Evolutionary conservation across 148 eudicot genomes (phyloP).

Genomic region (Fagopyrum homotropicum): DNA sequence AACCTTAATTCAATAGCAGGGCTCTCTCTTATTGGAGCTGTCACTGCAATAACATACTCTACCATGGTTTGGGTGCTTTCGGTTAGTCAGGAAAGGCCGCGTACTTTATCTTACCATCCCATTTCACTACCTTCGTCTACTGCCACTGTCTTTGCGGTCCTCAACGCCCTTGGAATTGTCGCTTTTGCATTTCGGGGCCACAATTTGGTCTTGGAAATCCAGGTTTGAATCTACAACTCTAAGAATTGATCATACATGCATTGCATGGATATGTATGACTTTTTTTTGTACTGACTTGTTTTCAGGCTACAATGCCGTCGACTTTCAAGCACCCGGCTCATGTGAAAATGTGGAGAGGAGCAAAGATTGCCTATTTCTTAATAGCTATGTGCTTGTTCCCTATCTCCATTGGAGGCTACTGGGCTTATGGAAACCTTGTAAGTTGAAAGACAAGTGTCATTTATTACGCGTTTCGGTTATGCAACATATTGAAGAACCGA

Average conservation of each 20-base stretch:
- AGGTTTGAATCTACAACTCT: slow-evolving; percentile 13
- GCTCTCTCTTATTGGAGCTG: slow-evolving; percentile 94
- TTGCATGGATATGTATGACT: neutral
- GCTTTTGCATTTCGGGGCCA: slow-evolving; percentile 30
- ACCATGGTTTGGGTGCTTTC: slow-evolving; percentile 98
- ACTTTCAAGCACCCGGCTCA: slow-evolving; percentile 22
- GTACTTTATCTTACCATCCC: slow-evolving; percentile 63
- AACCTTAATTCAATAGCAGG: slow-evolving; percentile 97
- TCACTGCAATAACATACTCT: slow-evolving; percentile 87
- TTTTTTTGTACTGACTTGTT: neutral
- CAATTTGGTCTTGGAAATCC: slow-evolving; percentile 29
- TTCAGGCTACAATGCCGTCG: slow-evolving; percentile 34
- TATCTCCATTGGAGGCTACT: slow-evolving; percentile 26
- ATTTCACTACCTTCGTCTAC: slow-evolving; percentile 54
- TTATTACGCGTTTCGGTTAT: neutral
- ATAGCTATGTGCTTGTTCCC: slow-evolving; percentile 24
- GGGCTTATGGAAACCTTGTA: slow-evolving; percentile 33
- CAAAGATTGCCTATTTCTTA: slow-evolving; percentile 21
- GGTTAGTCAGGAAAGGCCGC: slow-evolving; percentile 75
- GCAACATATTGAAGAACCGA: too few relatives aligned
- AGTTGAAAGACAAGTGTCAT: neutral
- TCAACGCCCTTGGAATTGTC: slow-evolving; percentile 23
- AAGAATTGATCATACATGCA: neutral
- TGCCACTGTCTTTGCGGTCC: slow-evolving; percentile 31
- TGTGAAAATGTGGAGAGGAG: slow-evolving; percentile 32